phyloP scores from a whole-genome alignment of 1,284 basidiomycete genomes.

The Ustilago bromivora region DNA sequence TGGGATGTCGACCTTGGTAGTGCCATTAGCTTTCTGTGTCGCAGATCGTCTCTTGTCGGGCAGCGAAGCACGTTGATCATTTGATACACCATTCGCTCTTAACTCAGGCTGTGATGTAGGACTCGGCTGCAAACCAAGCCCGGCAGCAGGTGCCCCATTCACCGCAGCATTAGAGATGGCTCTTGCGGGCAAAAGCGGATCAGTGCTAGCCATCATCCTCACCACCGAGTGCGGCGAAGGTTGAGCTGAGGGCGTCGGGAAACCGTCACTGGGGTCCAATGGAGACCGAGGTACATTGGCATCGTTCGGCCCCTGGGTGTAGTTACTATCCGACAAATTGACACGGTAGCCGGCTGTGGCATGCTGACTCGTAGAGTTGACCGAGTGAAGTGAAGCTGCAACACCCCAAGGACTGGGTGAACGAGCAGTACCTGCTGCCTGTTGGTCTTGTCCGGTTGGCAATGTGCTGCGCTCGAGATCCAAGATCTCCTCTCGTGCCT shows the following conservation, averaged over 20 bases:
- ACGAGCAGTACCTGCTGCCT: neutral
- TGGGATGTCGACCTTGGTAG: neutral
- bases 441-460: conserved; percentile 9
- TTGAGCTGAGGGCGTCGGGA: conserved; percentile 16
- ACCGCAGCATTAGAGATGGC: conserved; percentile 9
- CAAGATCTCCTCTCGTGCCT: conserved; percentile 20
- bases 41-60: neutral
- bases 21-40: conserved; percentile 1
- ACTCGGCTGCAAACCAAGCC: conserved; percentile 15
- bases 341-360: neutral
- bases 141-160: neutral
- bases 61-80: conserved; percentile 15
- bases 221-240: conserved; percentile 36
- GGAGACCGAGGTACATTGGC: conserved; percentile 6
- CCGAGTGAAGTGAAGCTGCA: conserved; percentile 7
- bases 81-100: neutral
- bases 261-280: conserved; percentile 20
- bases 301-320: neutral
- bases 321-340: conserved; percentile 7
- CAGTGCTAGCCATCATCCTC: conserved; percentile 43
- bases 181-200: conserved; percentile 31
- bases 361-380: conserved; percentile 10
- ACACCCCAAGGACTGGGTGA: conserved; percentile 36
- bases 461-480: conserved; percentile 1
- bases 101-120: neutral